Conservation (phyloP, 2,329 filamentous ascomycete genomes). For the Fusarium bactridioides region DNA sequence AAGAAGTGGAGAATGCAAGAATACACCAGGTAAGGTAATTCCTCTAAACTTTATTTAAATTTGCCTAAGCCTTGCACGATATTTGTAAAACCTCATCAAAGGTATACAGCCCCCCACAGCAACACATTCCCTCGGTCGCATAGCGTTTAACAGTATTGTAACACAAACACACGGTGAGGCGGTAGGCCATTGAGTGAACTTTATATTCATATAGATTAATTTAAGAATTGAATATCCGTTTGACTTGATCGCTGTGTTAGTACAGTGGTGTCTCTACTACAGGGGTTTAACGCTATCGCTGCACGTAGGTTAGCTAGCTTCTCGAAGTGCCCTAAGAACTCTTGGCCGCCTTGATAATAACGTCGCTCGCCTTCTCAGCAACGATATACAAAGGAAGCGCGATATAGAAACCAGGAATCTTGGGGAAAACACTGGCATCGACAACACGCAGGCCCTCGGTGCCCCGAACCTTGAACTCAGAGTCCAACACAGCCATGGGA, state of each 20-base stretch:
- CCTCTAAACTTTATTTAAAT: fast-evolving
- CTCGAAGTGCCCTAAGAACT: background rate
- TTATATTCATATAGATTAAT: background rate
- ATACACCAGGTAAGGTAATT: background rate
- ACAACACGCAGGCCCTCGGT: conserved; percentile 66
- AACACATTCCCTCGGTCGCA: background rate
- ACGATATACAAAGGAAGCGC: conserved; percentile 48
- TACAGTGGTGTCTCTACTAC: background rate
- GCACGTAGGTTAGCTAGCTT: background rate
- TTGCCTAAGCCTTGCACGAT: background rate
- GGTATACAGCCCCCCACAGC: fast-evolving
- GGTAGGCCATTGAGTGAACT: fast-evolving
- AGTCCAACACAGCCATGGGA: conserved; percentile 55
- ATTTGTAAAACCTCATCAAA: background rate
- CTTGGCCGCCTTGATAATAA: conserved; percentile 42
- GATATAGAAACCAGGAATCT: conserved; percentile 37
- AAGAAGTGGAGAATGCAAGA: background rate
- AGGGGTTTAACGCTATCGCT: background rate
- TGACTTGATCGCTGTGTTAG: too few species aligned
- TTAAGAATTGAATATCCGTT: background rate
- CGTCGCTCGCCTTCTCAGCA: conserved; percentile 63
- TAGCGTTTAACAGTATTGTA: background rate
- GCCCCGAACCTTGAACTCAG: conserved; percentile 64
- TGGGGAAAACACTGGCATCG: conserved; percentile 63
- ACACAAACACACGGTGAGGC: background rate